Evolutionary conservation across 2,329 filamentous ascomycete genomes (phyloP).

Genomic region (Lachnellula arida): DNA sequence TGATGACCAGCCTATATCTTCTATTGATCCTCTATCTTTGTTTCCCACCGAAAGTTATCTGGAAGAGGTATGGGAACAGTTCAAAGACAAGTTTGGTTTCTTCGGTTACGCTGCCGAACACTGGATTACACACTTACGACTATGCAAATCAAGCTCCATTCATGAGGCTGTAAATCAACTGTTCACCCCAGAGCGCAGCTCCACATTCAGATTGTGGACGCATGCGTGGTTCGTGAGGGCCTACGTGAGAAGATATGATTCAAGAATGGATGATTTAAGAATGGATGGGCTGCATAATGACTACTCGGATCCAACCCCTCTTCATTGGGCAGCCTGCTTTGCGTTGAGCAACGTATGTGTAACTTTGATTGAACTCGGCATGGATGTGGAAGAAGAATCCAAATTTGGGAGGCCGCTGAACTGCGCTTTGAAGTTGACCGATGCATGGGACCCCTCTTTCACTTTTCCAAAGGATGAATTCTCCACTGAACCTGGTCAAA

Average conservation of each 20-base stretch:
- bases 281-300: background rate
- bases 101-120: background rate
- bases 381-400: background rate
- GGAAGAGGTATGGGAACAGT: background rate
- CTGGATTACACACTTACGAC: background rate
- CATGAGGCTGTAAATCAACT: background rate
- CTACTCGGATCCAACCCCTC: background rate
- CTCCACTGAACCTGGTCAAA: background rate
- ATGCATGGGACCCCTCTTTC: background rate
- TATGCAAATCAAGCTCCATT: background rate
- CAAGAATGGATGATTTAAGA: background rate
- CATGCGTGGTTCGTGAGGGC: background rate
- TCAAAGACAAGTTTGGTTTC: background rate
- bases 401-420: background rate
- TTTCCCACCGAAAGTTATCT: background rate
- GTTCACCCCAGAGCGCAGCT: background rate
- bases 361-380: background rate
- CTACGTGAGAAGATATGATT: background rate
- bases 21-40: background rate
- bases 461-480: background rate
- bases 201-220: background rate
- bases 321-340: background rate
- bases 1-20: background rate
- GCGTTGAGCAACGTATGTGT: background rate
- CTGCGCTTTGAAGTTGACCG: background rate